Evolutionary conservation across 2,329 filamentous ascomycete genomes (phyloP).

Genomic region (Reticulascus tulasneorum): DNA sequence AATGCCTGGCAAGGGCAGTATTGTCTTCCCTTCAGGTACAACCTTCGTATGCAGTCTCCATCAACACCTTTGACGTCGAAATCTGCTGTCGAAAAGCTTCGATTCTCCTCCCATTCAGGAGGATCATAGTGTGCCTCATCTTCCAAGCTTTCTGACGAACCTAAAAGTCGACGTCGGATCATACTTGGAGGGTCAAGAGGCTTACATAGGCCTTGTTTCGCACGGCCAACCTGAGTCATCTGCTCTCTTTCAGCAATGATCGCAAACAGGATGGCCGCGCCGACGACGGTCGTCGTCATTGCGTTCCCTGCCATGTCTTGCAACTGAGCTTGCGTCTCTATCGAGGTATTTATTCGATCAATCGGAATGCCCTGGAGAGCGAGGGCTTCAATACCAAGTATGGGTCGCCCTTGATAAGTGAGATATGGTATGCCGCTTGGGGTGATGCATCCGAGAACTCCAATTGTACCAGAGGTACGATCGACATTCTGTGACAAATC

Average conservation of each 20-base stretch:
- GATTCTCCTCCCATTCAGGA: too few species aligned
- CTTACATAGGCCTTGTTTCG: not conserved
- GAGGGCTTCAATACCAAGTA: conserved; percentile 61
- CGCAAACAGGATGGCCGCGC: conserved; percentile 55
- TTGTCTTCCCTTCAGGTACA: conserved; percentile 18
- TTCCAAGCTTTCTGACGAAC: not conserved
- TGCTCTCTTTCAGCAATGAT: conserved; percentile 36
- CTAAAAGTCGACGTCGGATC: too few species aligned
- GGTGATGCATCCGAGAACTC: conserved; percentile 64
- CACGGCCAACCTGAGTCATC: not conserved
- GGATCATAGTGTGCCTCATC: not conserved
- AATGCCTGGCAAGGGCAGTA: conserved; percentile 32
- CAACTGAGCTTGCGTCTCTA: conserved; percentile 57
- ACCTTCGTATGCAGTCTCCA: too few species aligned
- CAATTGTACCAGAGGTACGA: conserved; percentile 48
- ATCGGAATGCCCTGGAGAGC: conserved; percentile 66
- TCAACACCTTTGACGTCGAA: too few species aligned
- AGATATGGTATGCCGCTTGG: conserved; percentile 60
- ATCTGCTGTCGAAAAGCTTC: too few species aligned
- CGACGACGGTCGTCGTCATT: conserved; percentile 72
- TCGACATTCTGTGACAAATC: conserved; percentile 74
- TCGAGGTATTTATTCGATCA: conserved; percentile 57
- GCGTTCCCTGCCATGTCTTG: conserved; percentile 75
- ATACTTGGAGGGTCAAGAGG: too few species aligned
- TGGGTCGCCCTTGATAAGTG: conserved; percentile 54